These are phyloP conservation scores for Neltuma alba DNA, from an alignment of 306 rosid species.

Conservation along the genomic window DNA sequence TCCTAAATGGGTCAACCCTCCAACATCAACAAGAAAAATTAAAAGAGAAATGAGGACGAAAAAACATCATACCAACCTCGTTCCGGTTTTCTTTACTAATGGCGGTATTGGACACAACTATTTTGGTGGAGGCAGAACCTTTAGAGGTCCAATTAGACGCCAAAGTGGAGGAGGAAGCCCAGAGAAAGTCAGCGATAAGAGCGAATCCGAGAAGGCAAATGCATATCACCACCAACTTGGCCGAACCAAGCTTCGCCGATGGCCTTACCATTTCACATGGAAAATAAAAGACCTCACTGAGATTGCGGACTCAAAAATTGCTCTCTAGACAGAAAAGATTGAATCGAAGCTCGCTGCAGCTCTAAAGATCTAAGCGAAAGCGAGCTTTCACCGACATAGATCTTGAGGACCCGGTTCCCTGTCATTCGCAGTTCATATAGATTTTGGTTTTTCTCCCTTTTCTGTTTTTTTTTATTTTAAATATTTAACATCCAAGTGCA, in stretches of 20 bases:
- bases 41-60: neutral
- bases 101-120: conserved; percentile 32
- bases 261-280: conserved; percentile 66
- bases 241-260: conserved; percentile 62
- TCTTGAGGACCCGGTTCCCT: neutral
- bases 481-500: too few relatives aligned
- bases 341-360: neutral
- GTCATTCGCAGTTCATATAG: too few relatives aligned
- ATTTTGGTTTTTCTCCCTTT: too few relatives aligned
- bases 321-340: neutral
- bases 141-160: conserved; percentile 46
- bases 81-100: neutral
- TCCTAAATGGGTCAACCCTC: neutral
- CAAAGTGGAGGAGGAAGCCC: conserved; percentile 68
- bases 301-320: neutral
- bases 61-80: conserved; percentile 31
- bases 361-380: neutral
- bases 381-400: conserved; percentile 10
- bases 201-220: conserved; percentile 68
- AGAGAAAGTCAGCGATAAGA: conserved; percentile 71
- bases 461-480: too few relatives aligned
- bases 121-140: conserved; percentile 12
- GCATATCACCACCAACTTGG: conserved; percentile 62
- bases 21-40: neutral
- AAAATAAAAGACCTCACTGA: neutral